phyloP scores from a whole-genome alignment of 2,329 filamentous ascomycete genomes.

The Apiospora sp. region DNA sequence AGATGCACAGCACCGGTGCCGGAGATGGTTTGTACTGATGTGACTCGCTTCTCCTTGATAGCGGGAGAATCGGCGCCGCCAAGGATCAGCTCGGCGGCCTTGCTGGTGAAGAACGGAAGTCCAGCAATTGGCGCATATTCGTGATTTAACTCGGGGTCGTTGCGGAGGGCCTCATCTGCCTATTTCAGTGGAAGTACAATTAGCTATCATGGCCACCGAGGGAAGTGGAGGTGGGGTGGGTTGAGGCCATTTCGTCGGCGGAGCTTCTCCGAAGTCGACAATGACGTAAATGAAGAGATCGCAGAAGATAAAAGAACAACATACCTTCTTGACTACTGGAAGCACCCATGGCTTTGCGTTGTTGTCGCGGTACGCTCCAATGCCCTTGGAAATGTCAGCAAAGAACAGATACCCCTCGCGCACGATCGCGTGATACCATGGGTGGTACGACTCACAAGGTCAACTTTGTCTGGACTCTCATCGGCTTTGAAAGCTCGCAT shows the following conservation, averaged over 20 bases:
- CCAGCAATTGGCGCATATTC: constrained; percentile 98
- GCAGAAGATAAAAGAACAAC: constrained; percentile 39
- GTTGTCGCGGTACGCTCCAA: constrained; percentile 95
- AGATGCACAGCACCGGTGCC: constrained; percentile 95
- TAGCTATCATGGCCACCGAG: neutral
- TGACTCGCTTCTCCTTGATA: constrained; percentile 80
- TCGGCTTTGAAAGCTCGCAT: constrained; percentile 90
- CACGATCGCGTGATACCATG: neutral
- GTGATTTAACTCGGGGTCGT: constrained; percentile 92
- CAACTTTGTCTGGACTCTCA: constrained; percentile 80
- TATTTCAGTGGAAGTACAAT: constrained; percentile 49
- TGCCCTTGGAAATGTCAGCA: constrained; percentile 54
- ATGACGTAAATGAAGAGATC: constrained; percentile 27
- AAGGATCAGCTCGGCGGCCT: constrained; percentile 89
- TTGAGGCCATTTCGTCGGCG: constrained; percentile 8
- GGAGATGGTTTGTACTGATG: constrained; percentile 92
- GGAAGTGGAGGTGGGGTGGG: neutral
- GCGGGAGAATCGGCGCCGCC: constrained; percentile 78
- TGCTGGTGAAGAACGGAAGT: constrained; percentile 82
- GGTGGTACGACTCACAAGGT: constrained; percentile 70
- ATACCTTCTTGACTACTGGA: constrained; percentile 94
- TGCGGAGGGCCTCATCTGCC: constrained; percentile 90
- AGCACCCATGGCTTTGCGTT: constrained; percentile 97
- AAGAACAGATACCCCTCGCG: constrained; percentile 14
- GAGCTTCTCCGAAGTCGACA: neutral